Base-by-base conservation (phyloP, 371 early-diverging fungal genomes). In the Conidiobolus incongruus region DNA sequence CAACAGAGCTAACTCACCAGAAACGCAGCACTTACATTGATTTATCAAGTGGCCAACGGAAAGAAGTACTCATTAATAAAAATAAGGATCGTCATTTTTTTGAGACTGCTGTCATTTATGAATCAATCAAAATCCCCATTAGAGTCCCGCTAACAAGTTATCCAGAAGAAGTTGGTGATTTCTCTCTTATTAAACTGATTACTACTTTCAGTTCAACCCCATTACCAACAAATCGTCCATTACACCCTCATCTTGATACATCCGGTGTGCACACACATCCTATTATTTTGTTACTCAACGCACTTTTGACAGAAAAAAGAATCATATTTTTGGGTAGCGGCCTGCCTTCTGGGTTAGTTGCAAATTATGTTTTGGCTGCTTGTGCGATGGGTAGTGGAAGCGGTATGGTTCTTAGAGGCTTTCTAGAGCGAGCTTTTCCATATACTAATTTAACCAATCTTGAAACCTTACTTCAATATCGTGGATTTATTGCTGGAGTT, bases 401-500 rank as follows among this genome's bases (percentile, higher is more conserved):
- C 45, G 91, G 89, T 19, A 72, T 76, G 13, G 75, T 89, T 0
- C 47, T 90, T 35, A 62, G 75, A 31, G 90, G 89, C 12, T 77
- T 84, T 36, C 67, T 81, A n/a, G 81, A 86, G 50, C 73, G 92
- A 17, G 82, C 83, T 17, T 91, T 86, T 47, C 90, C 91, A 2
- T 89, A 87, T 50, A 79, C 89, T 10, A 79, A 81, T 51, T 53
- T 90, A 38, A 75, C 85, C 3, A 77, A 77, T 44, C 63, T 93
- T 13, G 90, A 93, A 51, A 69, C 73, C 44, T 60, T 93, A 24
- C 55, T 87, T 38, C 69, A 73, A 49, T 76, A 81, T 39, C 74
- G 85, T 28, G 92, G 90, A 0, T 92, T 80, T 53, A 88, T 94
- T 58, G 95, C 95, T 2, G 95, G 95, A 16, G 91, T 90, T 3